A percentile compares a stretch with the other conserved stretches of the same genome.
These are phyloP conservation scores for Apiotrichum veenhuisii DNA, from an alignment of 1,284 basidiomycete species.

Conservation along the genomic window DNA sequence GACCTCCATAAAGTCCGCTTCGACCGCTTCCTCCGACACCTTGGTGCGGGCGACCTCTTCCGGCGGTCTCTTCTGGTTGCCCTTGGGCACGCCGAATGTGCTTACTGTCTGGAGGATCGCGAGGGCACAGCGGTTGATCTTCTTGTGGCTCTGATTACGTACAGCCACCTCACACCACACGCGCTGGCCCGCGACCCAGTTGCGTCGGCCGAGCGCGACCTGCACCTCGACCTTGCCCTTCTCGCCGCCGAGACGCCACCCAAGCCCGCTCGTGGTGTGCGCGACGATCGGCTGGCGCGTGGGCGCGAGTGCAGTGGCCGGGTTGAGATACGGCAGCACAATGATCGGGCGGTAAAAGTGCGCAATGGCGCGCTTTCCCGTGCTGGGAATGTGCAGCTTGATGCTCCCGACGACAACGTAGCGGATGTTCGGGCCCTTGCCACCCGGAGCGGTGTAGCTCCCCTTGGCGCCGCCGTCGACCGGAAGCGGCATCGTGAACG, in stretches of 20 bases:
- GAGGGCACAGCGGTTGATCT: constrained; percentile 65
- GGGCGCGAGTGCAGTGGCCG: constrained; percentile 61
- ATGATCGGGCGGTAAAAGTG: constrained; percentile 87
- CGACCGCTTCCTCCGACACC: constrained; percentile 62
- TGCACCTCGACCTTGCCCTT: constrained; percentile 67
- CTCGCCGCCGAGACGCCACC: constrained; percentile 59
- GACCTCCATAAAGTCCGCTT: constrained; percentile 58
- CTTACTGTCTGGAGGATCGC: constrained; percentile 69
- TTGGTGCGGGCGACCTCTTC: constrained; percentile 52
- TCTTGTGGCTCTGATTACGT: constrained; percentile 69
- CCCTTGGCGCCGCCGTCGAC: constrained; percentile 71
- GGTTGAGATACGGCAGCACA: constrained; percentile 75
- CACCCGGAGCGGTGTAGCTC: constrained; percentile 58
- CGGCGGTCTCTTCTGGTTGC: constrained; percentile 50
- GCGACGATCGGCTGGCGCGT: constrained; percentile 62
- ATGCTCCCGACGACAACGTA: constrained; percentile 84
- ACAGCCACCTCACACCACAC: constrained; percentile 69
- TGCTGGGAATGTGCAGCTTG: constrained; percentile 68
- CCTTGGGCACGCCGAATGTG: constrained; percentile 60
- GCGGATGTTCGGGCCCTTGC: constrained; percentile 58
- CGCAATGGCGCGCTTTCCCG: constrained; percentile 68
- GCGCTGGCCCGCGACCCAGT: constrained; percentile 82
- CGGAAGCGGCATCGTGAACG: constrained; percentile 75
- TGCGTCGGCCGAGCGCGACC: constrained; percentile 67
- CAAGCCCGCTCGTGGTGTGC: constrained; percentile 58